Evolutionary conservation across 176 grass and related monocot genomes (phyloP).

Genomic region (Avena insularis): DNA sequence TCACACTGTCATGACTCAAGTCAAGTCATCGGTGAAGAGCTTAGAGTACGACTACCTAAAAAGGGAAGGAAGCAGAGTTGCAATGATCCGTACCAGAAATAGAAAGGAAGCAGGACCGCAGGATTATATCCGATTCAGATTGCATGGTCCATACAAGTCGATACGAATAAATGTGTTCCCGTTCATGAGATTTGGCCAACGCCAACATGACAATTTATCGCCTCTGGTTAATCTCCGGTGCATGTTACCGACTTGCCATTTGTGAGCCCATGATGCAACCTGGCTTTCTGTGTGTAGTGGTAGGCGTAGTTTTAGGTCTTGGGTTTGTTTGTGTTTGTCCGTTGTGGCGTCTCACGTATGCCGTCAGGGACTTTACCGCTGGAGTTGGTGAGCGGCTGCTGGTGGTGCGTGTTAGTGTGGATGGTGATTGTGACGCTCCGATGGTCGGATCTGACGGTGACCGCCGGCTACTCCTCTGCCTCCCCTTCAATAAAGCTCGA

Average conservation of each 20-base stretch:
- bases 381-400: no score
- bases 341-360: no score
- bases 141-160: neutral
- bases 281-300: no score
- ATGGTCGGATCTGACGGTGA: no score
- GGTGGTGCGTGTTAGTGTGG: no score
- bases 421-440: no score
- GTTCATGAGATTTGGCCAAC: neutral
- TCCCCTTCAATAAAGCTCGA: no score
- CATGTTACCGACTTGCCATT: neutral
- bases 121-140: neutral
- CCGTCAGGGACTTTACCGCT: no score
- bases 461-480: no score
- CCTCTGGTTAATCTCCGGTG: neutral
- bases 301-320: no score
- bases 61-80: neutral
- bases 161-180: neutral
- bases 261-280: no score
- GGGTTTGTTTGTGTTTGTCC: no score
- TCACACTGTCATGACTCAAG: neutral
- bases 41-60: neutral
- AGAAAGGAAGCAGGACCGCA: conserved; percentile 7
- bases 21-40: neutral
- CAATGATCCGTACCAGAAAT: neutral
- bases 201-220: neutral